These are phyloP conservation scores for Epichloe elymi DNA, from an alignment of 2,329 filamentous ascomycete species.

Conservation along the genomic window DNA sequence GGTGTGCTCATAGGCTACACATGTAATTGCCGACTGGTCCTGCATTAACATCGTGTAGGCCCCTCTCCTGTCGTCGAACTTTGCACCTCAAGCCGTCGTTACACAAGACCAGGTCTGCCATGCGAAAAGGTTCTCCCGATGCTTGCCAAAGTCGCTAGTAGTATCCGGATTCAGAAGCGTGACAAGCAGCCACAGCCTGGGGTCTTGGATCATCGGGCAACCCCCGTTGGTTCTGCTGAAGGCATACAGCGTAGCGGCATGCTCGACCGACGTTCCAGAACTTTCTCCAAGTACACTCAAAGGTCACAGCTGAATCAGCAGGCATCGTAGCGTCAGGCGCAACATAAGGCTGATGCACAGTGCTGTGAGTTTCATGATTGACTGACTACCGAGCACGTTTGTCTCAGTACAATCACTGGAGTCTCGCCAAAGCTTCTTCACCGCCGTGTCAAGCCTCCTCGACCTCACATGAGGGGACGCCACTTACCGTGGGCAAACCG, in stretches of 20 bases:
- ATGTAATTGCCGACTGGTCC: not conserved
- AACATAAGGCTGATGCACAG: not conserved
- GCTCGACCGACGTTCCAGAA: constrained; percentile 2
- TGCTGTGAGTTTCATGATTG: constrained; percentile 1
- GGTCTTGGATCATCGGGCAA: not conserved
- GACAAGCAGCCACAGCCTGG: constrained; percentile 2
- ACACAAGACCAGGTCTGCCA: constrained; percentile 5
- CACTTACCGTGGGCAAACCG: not conserved
- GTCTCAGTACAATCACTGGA: constrained; percentile 2
- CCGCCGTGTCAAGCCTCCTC: not conserved
- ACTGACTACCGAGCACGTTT: not conserved
- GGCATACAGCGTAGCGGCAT: not conserved
- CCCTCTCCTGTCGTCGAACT: not conserved
- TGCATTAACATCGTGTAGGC: constrained; percentile 4
- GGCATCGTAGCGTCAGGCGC: not conserved
- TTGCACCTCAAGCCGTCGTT: not conserved
- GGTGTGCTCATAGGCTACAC: not conserved
- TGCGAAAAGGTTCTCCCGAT: constrained; percentile 2
- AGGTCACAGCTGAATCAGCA: not conserved
- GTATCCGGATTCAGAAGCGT: constrained; percentile 4
- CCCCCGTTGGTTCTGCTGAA: not conserved
- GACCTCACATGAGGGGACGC: not conserved
- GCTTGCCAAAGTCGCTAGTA: constrained; percentile 5
- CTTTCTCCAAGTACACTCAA: not conserved
- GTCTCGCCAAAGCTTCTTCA: constrained; percentile 2